phyloP scores from a whole-genome alignment of 192 early-diverging fungal species.

The Entomortierella lignicola region DNA sequence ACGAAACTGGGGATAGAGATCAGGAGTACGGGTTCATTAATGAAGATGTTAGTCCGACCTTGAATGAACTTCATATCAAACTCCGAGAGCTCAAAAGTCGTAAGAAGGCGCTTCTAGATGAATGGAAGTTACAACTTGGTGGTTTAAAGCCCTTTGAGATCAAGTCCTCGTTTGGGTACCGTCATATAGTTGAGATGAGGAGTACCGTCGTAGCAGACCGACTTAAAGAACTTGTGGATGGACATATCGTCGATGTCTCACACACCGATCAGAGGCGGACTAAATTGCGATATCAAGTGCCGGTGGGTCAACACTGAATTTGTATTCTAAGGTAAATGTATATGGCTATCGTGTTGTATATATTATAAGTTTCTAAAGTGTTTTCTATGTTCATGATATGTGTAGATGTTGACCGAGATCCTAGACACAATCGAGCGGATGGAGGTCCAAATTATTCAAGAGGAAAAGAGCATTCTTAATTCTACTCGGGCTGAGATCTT shows the following conservation, averaged over 20 bases:
- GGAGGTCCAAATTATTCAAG: constrained; percentile 39
- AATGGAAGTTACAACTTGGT: constrained; percentile 34
- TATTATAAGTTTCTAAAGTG: too few species aligned
- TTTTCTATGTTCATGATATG: background rate
- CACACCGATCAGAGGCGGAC: constrained; percentile 32
- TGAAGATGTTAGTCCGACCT: constrained; percentile 23
- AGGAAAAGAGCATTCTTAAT: constrained; percentile 43
- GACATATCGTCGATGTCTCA: constrained; percentile 39
- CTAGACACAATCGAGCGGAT: constrained; percentile 42
- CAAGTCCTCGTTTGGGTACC: constrained; percentile 51
- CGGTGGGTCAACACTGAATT: constrained; percentile 12
- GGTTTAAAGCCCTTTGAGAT: constrained; percentile 41
- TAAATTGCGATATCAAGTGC: constrained; percentile 44
- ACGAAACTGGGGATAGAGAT: constrained; percentile 20
- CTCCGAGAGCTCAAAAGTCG: constrained; percentile 18
- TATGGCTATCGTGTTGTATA: too few species aligned
- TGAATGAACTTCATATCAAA: constrained; percentile 20
- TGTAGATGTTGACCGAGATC: constrained; percentile 18
- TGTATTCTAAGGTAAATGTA: too few species aligned
- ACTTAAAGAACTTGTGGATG: constrained; percentile 15
- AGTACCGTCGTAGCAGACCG: constrained; percentile 29
- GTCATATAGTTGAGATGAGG: constrained; percentile 44
- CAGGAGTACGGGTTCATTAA: constrained; percentile 50
- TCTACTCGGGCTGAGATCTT: constrained; percentile 51
- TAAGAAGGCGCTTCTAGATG: constrained; percentile 15